Percentiles rank a stretch among this genome's conserved stretches.
Evolutionary conservation across 306 rosid species (phyloP).

Genomic region (Quercus agrifolia): DNA sequence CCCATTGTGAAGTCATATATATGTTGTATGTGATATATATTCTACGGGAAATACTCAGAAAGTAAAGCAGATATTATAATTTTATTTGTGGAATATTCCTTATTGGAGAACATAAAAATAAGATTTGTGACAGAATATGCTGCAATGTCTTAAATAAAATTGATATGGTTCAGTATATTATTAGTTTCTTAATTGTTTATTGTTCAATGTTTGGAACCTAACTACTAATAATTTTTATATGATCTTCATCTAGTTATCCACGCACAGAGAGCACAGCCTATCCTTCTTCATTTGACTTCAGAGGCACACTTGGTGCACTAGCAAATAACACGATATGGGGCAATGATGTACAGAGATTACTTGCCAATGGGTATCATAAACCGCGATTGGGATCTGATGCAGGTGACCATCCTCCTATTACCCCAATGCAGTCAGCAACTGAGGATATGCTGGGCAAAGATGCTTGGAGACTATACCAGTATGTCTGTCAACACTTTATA

Average conservation of each 20-base stretch:
- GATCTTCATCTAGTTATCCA: constrained; percentile 70
- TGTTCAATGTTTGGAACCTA: background rate
- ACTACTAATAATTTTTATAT: constrained; percentile 2
- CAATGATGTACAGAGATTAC: constrained; percentile 58
- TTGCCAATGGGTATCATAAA: constrained; percentile 60
- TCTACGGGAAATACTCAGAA: background rate
- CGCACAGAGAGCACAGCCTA: constrained; percentile 96
- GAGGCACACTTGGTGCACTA: constrained; percentile 65
- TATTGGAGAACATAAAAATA: background rate
- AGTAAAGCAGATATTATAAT: background rate
- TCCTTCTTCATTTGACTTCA: constrained; percentile 91
- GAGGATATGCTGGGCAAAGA: constrained; percentile 82
- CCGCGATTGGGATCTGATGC: constrained; percentile 82
- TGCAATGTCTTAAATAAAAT: background rate
- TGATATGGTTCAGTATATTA: background rate
- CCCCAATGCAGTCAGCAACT: constrained; percentile 79
- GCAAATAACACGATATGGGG: constrained; percentile 75
- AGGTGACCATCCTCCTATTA: constrained; percentile 97
- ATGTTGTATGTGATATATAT: background rate
- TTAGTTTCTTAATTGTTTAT: background rate
- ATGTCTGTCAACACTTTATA: constrained; percentile 84
- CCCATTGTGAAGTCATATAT: constrained; percentile 10
- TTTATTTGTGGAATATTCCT: background rate
- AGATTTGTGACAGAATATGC: background rate
- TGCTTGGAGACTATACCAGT: constrained; percentile 91